Percentiles rank a stretch among this genome's conserved stretches.
Conservation (phyloP, 441 rosid species). For the Raphanus hybrid region DNA sequence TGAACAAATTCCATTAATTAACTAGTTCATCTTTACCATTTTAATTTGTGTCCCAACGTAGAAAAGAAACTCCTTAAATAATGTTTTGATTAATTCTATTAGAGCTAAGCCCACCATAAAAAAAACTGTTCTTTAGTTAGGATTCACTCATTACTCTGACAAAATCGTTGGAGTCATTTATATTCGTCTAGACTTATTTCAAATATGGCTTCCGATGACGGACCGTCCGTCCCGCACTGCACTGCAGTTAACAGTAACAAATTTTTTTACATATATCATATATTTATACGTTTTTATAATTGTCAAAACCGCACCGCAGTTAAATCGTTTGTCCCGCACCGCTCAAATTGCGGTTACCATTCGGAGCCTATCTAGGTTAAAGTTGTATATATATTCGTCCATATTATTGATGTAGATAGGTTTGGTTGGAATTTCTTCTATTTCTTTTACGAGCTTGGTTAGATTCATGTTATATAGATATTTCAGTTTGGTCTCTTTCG, state of each 20-base stretch:
- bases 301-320: too few relatives aligned
- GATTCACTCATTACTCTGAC: conserved; percentile 13
- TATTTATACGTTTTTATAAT: too few relatives aligned
- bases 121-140: conserved; percentile 11
- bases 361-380: neutral
- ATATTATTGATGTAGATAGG: conserved; percentile 12
- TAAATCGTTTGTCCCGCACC: too few relatives aligned
- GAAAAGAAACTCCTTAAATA: neutral
- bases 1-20: neutral
- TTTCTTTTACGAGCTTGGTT: conserved; percentile 24
- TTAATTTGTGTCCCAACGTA: neutral
- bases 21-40: conserved; percentile 6
- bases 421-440: conserved; percentile 25
- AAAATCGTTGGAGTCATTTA: neutral
- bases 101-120: conserved; percentile 2
- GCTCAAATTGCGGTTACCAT: too few relatives aligned
- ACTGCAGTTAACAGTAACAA: too few relatives aligned
- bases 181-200: neutral
- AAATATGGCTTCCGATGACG: neutral
- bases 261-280: too few relatives aligned
- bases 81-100: neutral
- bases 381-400: conserved; percentile 1
- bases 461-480: conserved; percentile 14
- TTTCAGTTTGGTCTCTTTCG: conserved; percentile 12
- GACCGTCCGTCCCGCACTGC: too few relatives aligned